A percentile compares a stretch with the other conserved stretches of the same genome.
These are phyloP conservation scores for Zanthoxylum bungeanum DNA, from an alignment of 345 rosid species.

Conservation along the genomic window DNA sequence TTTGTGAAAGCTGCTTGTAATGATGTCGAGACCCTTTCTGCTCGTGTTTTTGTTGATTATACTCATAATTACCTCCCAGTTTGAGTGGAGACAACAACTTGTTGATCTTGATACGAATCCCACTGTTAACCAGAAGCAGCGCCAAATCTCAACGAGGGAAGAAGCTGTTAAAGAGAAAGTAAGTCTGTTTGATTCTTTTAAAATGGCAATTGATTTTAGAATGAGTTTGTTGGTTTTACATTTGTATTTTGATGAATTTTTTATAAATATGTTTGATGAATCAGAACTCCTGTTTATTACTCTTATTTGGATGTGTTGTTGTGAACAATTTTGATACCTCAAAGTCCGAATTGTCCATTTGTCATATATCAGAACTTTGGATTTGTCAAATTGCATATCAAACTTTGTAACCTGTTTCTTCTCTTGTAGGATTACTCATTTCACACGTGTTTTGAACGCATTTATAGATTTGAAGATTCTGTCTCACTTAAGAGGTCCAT, in stretches of 20 bases:
- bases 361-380: not conserved
- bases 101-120: constrained; percentile 60
- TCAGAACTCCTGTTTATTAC: too few species aligned
- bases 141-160: constrained; percentile 50
- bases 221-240: too few species aligned
- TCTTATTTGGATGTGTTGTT: too few species aligned
- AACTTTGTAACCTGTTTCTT: not conserved
- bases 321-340: too few species aligned
- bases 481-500: too few species aligned
- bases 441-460: not conserved
- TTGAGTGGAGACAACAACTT: constrained; percentile 91
- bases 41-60: constrained; percentile 69
- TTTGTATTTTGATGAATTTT: too few species aligned
- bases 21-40: constrained; percentile 76
- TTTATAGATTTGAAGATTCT: too few species aligned
- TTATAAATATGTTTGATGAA: too few species aligned
- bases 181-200: too few species aligned
- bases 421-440: not conserved
- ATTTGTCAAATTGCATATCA: not conserved
- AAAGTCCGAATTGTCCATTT: too few species aligned
- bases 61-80: constrained; percentile 81
- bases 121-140: constrained; percentile 51
- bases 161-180: constrained; percentile 90
- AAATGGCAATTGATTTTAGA: too few species aligned
- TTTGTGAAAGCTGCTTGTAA: constrained; percentile 26